Percentiles rank a stretch among this genome's conserved stretches.
Evolutionary conservation across 495 filamentous ascomycete species (phyloP).

Genomic region (Penicillium paxilli): DNA sequence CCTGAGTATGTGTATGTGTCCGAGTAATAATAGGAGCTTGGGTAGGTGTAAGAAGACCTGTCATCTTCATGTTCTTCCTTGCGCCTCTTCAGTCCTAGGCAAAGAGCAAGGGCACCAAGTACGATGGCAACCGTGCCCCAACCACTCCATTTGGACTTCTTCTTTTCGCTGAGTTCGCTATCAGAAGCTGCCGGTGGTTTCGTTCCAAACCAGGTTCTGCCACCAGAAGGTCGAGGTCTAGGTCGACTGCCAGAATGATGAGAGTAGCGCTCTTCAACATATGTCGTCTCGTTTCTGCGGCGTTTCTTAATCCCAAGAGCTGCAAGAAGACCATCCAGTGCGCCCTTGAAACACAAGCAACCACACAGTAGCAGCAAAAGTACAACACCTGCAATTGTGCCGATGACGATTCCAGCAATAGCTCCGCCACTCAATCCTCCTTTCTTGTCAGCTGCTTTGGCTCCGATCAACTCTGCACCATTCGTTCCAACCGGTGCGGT

Average conservation of each 20-base stretch:
- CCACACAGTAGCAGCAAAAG: conserved; percentile 72
- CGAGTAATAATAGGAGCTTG: conserved; percentile 46
- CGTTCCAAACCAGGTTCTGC: conserved; percentile 67
- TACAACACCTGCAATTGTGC: conserved; percentile 72
- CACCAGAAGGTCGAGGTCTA: conserved; percentile 55
- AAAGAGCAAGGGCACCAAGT: conserved; percentile 64
- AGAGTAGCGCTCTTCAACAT: conserved; percentile 71
- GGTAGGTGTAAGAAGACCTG: conserved; percentile 45
- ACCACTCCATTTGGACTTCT: conserved; percentile 59
- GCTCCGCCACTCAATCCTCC: conserved; percentile 74
- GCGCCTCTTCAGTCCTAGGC: conserved; percentile 73
- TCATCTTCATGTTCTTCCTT: conserved; percentile 49
- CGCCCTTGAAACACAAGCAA: conserved; percentile 68
- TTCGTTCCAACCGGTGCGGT: conserved; percentile 56
- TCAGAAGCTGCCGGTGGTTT: conserved; percentile 49
- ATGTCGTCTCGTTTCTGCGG: conserved; percentile 53
- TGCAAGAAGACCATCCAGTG: conserved; percentile 63
- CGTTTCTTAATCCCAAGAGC: conserved; percentile 62
- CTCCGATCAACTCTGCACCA: conserved; percentile 46
- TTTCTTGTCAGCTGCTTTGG: conserved; percentile 32
- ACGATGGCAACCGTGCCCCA: conserved; percentile 58
- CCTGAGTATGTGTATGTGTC: conserved; percentile 41
- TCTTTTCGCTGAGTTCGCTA: conserved; percentile 48
- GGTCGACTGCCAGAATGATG: conserved; percentile 50
- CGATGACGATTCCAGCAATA: conserved; percentile 94